These are phyloP conservation scores for Adansonia gregorii DNA, from an alignment of 441 rosid species.

Conservation along the genomic window DNA sequence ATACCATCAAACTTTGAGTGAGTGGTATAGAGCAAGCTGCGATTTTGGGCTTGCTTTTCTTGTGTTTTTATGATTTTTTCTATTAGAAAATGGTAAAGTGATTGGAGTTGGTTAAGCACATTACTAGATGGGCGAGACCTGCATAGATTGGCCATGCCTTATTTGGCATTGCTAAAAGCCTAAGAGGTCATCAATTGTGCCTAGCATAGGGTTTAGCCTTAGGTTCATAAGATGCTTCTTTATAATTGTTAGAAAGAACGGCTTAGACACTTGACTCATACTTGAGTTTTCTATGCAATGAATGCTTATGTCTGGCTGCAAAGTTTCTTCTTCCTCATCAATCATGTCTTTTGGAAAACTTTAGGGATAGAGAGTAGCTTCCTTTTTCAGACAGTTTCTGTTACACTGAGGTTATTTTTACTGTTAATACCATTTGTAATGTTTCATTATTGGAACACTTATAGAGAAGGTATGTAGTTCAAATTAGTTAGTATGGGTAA, in stretches of 20 bases:
- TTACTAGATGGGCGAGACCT: background rate
- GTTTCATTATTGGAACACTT: background rate
- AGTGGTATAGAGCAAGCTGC: background rate
- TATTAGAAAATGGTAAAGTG: background rate
- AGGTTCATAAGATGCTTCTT: slow-evolving; percentile 2
- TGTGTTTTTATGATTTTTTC: background rate
- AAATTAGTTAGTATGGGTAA: background rate
- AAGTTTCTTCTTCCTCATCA: background rate
- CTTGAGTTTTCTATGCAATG: background rate
- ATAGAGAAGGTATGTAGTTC: background rate
- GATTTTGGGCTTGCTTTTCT: background rate
- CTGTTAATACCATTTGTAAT: background rate
- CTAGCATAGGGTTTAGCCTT: background rate
- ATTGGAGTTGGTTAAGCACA: background rate
- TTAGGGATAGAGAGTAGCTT: background rate
- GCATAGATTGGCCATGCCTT: background rate
- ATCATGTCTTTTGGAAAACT: background rate
- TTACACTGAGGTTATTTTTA: background rate
- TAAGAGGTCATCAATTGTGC: background rate
- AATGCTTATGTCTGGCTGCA: background rate
- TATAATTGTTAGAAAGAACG: slow-evolving; percentile 1
- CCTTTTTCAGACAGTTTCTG: background rate
- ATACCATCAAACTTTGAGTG: background rate
- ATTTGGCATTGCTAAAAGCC: background rate
- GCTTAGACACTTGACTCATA: background rate